phyloP scores from a whole-genome alignment of 352 stramenopile species.

The Phytophthora constricta region DNA sequence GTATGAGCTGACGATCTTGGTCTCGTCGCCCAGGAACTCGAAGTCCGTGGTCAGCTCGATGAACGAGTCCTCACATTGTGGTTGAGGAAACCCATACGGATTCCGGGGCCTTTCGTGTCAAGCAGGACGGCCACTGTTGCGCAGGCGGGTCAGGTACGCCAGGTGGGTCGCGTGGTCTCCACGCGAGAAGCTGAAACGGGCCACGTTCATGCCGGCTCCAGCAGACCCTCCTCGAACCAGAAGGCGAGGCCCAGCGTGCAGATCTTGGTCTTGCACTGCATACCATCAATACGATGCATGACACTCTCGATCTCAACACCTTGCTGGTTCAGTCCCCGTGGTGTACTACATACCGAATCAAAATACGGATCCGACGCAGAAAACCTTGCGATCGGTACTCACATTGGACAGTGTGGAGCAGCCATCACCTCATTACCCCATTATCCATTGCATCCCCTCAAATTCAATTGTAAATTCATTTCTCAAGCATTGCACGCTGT shows the following conservation, averaged over 20 bases:
- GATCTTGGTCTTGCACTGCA: constrained; percentile 88
- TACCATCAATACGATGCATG: constrained; percentile 26
- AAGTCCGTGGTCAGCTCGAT: constrained; percentile 71
- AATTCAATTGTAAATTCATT: no score
- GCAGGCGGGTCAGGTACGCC: constrained; percentile 65
- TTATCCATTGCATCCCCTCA: no score
- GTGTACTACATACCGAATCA: no score
- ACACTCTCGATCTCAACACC: constrained; percentile 31
- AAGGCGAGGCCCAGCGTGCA: constrained; percentile 87
- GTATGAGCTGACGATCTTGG: constrained; percentile 95
- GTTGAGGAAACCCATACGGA: constrained; percentile 90
- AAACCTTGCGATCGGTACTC: no score
- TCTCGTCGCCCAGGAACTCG: constrained; percentile 78
- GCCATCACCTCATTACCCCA: no score
- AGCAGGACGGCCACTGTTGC: constrained; percentile 91
- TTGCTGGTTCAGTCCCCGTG: constrained; percentile 29
- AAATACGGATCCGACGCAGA: no score
- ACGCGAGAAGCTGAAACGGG: constrained; percentile 98
- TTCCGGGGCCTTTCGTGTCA: constrained; percentile 97
- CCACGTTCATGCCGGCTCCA: constrained; percentile 95
- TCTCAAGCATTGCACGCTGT: no score
- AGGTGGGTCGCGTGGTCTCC: constrained; percentile 92
- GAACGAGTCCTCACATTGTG: constrained; percentile 67
- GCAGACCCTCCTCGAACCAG: constrained; percentile 93
- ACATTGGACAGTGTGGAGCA: no score